Conservation (phyloP, 2,329 filamentous ascomycete genomes). For the Colletotrichum spinosum region DNA sequence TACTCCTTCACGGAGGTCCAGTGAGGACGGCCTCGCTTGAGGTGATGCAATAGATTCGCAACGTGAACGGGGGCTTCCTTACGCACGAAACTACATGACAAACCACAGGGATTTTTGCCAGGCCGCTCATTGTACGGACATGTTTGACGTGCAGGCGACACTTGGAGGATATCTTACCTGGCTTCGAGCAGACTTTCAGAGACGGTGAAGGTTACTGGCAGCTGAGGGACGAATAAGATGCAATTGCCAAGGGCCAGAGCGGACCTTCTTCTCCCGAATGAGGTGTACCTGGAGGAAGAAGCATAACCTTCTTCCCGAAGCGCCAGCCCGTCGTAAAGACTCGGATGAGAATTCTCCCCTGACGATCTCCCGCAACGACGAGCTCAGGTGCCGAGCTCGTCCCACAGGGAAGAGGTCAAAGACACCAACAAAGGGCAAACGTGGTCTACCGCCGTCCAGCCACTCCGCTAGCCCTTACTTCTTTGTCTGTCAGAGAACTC, state of each 20-base stretch:
- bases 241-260: neutral
- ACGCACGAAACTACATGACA: slow-evolving; percentile 21
- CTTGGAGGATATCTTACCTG: slow-evolving; percentile 23
- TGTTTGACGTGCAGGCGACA: slow-evolving; percentile 23
- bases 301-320: neutral
- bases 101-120: slow-evolving; percentile 8
- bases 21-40: slow-evolving; percentile 25
- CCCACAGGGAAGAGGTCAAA: slow-evolving; percentile 9
- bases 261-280: neutral
- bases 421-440: slow-evolving; percentile 12
- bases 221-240: slow-evolving; percentile 16
- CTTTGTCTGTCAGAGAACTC: neutral
- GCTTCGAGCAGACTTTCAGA: slow-evolving; percentile 24
- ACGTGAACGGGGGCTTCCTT: slow-evolving; percentile 14
- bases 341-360: slow-evolving; percentile 1
- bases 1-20: neutral
- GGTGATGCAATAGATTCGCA: slow-evolving; percentile 26
- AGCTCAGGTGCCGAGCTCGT: slow-evolving; percentile 5
- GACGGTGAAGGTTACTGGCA: slow-evolving; percentile 33
- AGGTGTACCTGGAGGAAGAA: neutral
- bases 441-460: neutral
- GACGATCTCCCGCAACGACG: neutral
- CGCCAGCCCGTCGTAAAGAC: neutral
- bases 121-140: slow-evolving; percentile 29
- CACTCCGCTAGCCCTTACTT: neutral